phyloP scores from a whole-genome alignment of 2,329 filamentous ascomycete genomes.

The Plectosphaerella plurivora region DNA sequence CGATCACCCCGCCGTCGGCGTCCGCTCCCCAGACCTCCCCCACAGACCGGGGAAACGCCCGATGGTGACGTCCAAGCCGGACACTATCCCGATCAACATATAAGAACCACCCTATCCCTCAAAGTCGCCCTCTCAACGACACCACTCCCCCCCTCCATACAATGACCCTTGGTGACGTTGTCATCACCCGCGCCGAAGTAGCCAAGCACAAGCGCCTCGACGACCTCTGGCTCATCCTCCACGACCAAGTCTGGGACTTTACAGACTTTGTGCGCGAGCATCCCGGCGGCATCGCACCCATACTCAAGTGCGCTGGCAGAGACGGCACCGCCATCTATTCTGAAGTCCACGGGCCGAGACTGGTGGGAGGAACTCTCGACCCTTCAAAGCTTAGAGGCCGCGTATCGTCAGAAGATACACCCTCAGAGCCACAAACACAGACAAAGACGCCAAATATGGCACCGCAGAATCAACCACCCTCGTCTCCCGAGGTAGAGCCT shows the following conservation, averaged over 20 bases:
- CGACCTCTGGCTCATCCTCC: constrained; percentile 62
- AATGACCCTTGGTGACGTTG: background rate
- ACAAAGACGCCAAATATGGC: too few relatives aligned
- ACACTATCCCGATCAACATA: background rate
- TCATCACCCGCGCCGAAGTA: constrained; percentile 37
- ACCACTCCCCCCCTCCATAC: background rate
- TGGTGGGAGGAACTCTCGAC: constrained; percentile 34
- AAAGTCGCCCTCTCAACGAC: background rate
- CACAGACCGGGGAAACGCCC: too few relatives aligned
- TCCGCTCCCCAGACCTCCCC: too few relatives aligned
- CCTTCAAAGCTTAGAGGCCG: constrained; percentile 42
- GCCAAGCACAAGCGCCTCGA: constrained; percentile 37
- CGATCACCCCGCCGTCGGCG: too few relatives aligned
- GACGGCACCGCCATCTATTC: constrained; percentile 51
- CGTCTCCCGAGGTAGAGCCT: constrained; percentile 23
- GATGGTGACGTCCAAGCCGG: too few relatives aligned
- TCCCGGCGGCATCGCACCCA: constrained; percentile 32
- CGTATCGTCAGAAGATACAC: constrained; percentile 18
- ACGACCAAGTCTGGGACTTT: constrained; percentile 62
- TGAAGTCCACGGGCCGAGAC: constrained; percentile 41
- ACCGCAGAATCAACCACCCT: constrained; percentile 30
- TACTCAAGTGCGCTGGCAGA: constrained; percentile 45
- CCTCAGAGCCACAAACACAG: constrained; percentile 22
- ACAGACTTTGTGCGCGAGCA: constrained; percentile 53
- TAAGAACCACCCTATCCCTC: background rate